Percentiles rank a stretch among this genome's conserved stretches.
These are phyloP conservation scores for Straminergon stramineum DNA, from an alignment of 225 moss, liverwort and hornwort species.

Conservation along the genomic window DNA sequence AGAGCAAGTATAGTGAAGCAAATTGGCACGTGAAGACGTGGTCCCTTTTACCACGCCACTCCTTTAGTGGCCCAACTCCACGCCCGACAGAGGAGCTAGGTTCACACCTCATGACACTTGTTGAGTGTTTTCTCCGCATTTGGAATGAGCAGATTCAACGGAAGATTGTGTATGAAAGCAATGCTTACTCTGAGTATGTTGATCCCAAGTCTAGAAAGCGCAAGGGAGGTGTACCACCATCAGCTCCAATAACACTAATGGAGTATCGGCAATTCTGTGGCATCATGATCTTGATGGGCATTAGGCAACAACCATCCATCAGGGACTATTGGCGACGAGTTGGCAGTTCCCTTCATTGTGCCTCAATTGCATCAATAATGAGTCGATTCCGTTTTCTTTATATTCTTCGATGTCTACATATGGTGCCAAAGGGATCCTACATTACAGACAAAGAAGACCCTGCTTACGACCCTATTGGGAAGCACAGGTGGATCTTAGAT, in stretches of 20 bases:
- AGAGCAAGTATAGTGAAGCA: no score
- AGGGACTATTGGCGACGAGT: background rate
- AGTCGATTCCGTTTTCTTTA: background rate
- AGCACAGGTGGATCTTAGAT: background rate
- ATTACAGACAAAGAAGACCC: background rate
- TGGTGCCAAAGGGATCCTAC: background rate
- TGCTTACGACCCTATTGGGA: background rate
- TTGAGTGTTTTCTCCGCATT: background rate
- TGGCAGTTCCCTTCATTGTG: background rate
- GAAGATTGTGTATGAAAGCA: background rate
- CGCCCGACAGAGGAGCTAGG: no score
- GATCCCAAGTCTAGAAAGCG: background rate
- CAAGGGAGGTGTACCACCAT: background rate
- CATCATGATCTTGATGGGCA: background rate
- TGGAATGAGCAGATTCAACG: background rate
- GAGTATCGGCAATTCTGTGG: background rate
- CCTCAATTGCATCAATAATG: background rate
- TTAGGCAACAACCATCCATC: background rate
- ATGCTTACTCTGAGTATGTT: background rate
- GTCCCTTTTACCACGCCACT: no score
- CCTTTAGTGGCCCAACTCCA: no score
- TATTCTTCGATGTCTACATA: background rate
- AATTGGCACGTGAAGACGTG: no score
- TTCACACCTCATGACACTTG: no score
- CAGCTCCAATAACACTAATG: accelerated